Conservation (phyloP, 2,329 filamentous ascomycete species). For the Fusarium equiseti region DNA sequence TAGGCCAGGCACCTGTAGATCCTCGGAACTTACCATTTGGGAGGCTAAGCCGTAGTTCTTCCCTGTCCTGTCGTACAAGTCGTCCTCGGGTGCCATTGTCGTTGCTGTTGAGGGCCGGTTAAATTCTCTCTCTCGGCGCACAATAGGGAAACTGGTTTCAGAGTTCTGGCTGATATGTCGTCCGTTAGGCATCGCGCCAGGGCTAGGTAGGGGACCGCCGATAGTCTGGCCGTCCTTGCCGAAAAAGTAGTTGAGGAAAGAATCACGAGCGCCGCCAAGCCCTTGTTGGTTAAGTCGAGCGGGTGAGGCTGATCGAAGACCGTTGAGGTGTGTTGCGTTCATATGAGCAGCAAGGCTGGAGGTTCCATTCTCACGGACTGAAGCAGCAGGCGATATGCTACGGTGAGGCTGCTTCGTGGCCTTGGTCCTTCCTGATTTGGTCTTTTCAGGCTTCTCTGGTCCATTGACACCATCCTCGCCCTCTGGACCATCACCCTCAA, state of each 20-base stretch:
- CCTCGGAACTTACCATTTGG: constrained; percentile 67
- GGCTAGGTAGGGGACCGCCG: constrained; percentile 54
- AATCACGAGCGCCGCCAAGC: constrained; percentile 79
- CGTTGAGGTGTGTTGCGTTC: constrained; percentile 61
- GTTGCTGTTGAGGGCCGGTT: constrained; percentile 60
- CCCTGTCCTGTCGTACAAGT: constrained; percentile 57
- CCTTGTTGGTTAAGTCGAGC: constrained; percentile 68
- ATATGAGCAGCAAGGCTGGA: constrained; percentile 72
- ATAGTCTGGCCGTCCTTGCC: constrained; percentile 82
- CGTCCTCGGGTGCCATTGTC: constrained; percentile 55
- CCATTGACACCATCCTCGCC: constrained; percentile 63
- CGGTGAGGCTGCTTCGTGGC: constrained; percentile 63
- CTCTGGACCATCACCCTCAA: constrained; percentile 79
- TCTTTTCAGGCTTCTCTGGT: constrained; percentile 64
- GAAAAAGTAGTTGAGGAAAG: constrained; percentile 98
- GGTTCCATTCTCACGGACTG: constrained; percentile 74
- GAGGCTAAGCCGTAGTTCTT: constrained; percentile 59
- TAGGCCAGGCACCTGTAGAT: constrained; percentile 16
- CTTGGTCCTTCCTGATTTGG: constrained; percentile 53
- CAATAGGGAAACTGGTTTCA: constrained; percentile 86
- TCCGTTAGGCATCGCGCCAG: constrained; percentile 43
- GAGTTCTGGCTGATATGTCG: constrained; percentile 82
- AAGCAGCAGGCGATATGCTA: constrained; percentile 82
- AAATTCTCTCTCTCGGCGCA: constrained; percentile 76
- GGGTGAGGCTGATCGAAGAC: constrained; percentile 56